Evolutionary conservation across 2,329 filamentous ascomycete species (phyloP), one percentile per base, ranked within the genome.

Genomic region (Colletotrichum viniferum): DNA sequence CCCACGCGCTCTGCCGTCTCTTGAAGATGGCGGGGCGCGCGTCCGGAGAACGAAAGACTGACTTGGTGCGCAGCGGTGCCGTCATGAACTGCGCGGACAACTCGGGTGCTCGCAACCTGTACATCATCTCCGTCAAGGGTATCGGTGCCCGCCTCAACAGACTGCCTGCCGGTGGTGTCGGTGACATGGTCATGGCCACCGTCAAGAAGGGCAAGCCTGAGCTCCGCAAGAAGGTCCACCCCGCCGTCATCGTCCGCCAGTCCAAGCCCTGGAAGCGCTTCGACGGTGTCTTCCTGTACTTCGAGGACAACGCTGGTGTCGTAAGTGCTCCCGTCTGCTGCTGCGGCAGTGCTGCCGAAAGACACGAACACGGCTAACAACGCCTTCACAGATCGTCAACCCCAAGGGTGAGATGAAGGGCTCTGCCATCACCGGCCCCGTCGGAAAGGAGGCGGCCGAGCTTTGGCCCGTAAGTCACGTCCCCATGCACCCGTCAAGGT

Each of bases 141-240:
- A 96, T 97, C 86, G 96, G 96, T 91, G 96, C 96, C 82, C 96
- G 96, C 83, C 94, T 98, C 83, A 98, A 98, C 94, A 93, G 96
- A 88, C 93, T 99, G 85, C 96, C 96, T 82, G 96, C 97, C 84
- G 97, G 95, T 82, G 97, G 97, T 92, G 96, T 98, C 84, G 97
- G 97, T 85, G 97, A 98, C 92, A 98, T 98, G 97, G 97, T 98
- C 87, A 98, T 99, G 96, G 96, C 96, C 81, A 98, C 97, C 81
- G 97, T 98, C 90, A 98, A 99, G 95, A 98, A 99, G 95, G 97
- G 97, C 90, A 99, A 99, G 95, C 97, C 97, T 80, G 97, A 99
- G 90, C 92, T 99, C 86, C 93, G 97, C 89, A 99, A 99, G 95
- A 99, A 99, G 95, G 97, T 99, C 88, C 98, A 99, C 96, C 97